phyloP scores from a whole-genome alignment of 2,329 filamentous ascomycete genomes.

The Periconia macrospinosa region DNA sequence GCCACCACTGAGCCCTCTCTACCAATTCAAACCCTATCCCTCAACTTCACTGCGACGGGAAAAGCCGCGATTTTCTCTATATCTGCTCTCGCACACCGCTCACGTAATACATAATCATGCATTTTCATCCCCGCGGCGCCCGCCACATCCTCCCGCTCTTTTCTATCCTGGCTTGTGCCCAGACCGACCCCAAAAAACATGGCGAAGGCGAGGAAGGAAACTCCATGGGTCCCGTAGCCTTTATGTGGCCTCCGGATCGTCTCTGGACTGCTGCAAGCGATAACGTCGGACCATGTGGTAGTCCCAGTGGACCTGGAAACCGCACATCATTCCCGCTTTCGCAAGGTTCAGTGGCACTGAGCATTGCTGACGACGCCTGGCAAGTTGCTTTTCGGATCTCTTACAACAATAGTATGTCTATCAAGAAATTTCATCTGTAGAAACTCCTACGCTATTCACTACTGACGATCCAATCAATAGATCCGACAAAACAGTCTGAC shows the following conservation, averaged over 20 bases:
- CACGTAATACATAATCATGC: no score
- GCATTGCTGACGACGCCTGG: constrained; percentile 61
- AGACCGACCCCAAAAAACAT: constrained; percentile 10
- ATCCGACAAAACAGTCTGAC: constrained; percentile 42
- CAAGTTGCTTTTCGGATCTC: constrained; percentile 58
- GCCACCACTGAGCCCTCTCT: no score
- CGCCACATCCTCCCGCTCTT: no score
- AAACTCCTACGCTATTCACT: neutral
- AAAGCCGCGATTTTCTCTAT: no score
- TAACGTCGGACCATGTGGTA: constrained; percentile 62
- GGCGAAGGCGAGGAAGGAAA: constrained; percentile 31
- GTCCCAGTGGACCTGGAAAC: constrained; percentile 50
- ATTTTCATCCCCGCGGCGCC: no score
- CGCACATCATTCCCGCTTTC: constrained; percentile 61
- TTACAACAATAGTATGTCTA: constrained; percentile 50
- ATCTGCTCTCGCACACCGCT: no score
- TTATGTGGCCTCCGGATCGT: constrained; percentile 63
- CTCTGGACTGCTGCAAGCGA: constrained; percentile 58
- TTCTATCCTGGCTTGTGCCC: no score
- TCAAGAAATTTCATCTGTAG: neutral
- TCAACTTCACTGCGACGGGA: no score
- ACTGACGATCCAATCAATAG: neutral
- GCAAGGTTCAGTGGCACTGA: constrained; percentile 58
- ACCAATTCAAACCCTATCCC: no score
- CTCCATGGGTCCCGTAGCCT: constrained; percentile 60